phyloP scores from a whole-genome alignment of 305 asterid genomes.

The Coffea humblotiana region DNA sequence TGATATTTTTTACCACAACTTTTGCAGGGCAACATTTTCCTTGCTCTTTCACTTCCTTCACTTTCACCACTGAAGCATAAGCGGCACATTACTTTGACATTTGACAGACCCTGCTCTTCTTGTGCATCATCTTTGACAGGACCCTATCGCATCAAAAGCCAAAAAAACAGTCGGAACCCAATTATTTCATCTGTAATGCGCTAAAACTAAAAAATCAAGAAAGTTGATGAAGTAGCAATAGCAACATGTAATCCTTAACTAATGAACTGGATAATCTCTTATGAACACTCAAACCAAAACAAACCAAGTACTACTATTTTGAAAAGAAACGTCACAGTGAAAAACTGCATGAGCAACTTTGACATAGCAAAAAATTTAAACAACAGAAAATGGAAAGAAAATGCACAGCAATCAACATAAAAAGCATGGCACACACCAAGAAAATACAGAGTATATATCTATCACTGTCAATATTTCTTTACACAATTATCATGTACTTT shows the following conservation, averaged over 20 bases:
- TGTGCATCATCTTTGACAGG: conserved; percentile 56
- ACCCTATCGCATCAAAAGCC: conserved; percentile 27
- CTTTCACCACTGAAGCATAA: conserved; percentile 87
- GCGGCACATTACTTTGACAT: conserved; percentile 79
- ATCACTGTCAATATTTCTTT: neutral
- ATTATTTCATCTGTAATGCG: neutral
- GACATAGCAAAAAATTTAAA: neutral
- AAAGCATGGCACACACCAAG: neutral
- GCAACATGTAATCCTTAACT: neutral
- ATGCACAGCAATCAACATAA: neutral
- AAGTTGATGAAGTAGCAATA: neutral
- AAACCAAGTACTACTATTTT: neutral
- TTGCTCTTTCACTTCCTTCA: conserved; percentile 86
- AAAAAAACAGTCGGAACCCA: neutral
- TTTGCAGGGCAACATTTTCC: conserved; percentile 89
- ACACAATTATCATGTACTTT: neutral
- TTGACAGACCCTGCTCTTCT: conserved; percentile 70
- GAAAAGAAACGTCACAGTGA: neutral
- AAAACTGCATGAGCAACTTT: neutral
- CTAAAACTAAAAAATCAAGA: neutral
- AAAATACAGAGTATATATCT: neutral
- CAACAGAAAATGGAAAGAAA: neutral
- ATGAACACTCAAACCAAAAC: neutral
- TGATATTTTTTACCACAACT: conserved; percentile 91
- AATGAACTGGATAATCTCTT: neutral